Conservation (phyloP, 2,329 filamentous ascomycete species). For the Zelopaecilomyces penicillatus region DNA sequence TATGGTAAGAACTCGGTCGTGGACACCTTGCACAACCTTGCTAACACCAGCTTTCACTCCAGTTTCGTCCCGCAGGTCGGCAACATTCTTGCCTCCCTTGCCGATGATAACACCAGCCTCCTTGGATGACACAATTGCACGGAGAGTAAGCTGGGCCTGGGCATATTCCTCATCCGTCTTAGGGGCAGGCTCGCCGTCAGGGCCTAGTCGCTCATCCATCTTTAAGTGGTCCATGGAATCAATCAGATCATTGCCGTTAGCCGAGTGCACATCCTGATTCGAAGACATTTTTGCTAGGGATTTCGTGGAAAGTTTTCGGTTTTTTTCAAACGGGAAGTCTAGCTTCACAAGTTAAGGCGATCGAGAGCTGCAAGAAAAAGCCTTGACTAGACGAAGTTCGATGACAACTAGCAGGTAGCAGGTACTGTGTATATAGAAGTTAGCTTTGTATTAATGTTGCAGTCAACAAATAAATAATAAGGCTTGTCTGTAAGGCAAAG, state of each 20-base stretch:
- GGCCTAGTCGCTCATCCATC: slow-evolving; percentile 56
- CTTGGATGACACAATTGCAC: slow-evolving; percentile 97
- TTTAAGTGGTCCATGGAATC: slow-evolving; percentile 59
- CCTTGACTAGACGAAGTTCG: too few species aligned
- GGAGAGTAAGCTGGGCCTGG: slow-evolving; percentile 81
- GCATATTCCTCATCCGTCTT: slow-evolving; percentile 98
- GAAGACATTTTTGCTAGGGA: slow-evolving; percentile 46
- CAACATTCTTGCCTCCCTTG: slow-evolving; percentile 97
- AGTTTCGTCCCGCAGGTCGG: slow-evolving; percentile 92
- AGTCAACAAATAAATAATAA: too few species aligned
- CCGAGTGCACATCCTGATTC: slow-evolving; percentile 47
- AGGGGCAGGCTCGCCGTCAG: slow-evolving; percentile 69
- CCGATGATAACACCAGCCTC: slow-evolving; percentile 98
- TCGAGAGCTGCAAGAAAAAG: too few species aligned
- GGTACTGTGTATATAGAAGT: too few species aligned
- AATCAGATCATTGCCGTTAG: slow-evolving; percentile 52
- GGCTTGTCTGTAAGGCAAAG: too few species aligned
- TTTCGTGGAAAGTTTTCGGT: slow-evolving; percentile 3
- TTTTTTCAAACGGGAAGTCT: too few species aligned
- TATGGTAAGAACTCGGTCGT: slow-evolving; percentile 93
- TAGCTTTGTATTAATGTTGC: too few species aligned
- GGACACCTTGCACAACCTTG: slow-evolving; percentile 96
- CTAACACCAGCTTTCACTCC: slow-evolving; percentile 96
- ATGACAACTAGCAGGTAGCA: too few species aligned
- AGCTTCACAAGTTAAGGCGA: too few species aligned